A percentile compares a stretch with the other conserved stretches of the same genome.
phyloP scores from a whole-genome alignment of 2,329 filamentous ascomycete genomes.

The Neofusicoccum laricinum region DNA sequence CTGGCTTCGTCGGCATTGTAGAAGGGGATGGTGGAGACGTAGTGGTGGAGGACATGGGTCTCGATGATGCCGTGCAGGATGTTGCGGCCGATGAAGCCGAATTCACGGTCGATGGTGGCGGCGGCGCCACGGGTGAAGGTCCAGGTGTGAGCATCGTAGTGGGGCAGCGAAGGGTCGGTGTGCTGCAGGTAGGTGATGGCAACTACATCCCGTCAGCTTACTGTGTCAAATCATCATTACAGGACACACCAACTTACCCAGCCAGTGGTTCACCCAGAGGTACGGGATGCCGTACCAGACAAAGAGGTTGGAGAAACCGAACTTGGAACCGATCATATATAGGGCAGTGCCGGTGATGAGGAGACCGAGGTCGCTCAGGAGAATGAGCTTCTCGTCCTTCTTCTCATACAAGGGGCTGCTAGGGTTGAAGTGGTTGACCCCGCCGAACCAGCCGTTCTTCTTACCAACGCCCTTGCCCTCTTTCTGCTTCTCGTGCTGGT shows the following conservation, averaged over 20 bases:
- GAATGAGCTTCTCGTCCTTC: constrained; percentile 83
- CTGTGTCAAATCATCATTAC: not conserved
- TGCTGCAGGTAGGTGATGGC: constrained; percentile 97
- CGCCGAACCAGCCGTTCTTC: constrained; percentile 72
- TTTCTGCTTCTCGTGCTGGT: constrained; percentile 84
- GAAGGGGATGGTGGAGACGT: constrained; percentile 92
- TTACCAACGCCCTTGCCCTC: constrained; percentile 95
- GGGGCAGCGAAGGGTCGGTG: constrained; percentile 89
- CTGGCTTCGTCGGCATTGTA: constrained; percentile 94
- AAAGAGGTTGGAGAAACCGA: constrained; percentile 79
- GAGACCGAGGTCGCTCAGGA: constrained; percentile 79
- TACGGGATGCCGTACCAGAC: constrained; percentile 97
- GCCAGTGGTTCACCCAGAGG: constrained; percentile 98
- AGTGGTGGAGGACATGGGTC: constrained; percentile 97
- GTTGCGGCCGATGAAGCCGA: constrained; percentile 89
- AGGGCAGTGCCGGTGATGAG: constrained; percentile 60
- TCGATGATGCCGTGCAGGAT: constrained; percentile 95
- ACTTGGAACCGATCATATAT: constrained; percentile 68
- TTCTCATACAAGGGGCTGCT: constrained; percentile 85
- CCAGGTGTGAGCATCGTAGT: constrained; percentile 85
- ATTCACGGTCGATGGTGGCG: constrained; percentile 94
- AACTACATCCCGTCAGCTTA: constrained; percentile 54
- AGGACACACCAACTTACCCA: constrained; percentile 61
- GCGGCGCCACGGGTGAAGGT: constrained; percentile 91
- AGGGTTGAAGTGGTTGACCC: constrained; percentile 95